Percentiles rank a stretch among this genome's conserved stretches.
These are phyloP conservation scores for Trichoderma citrinoviride DNA, from an alignment of 2,329 filamentous ascomycete genomes.

Conservation along the genomic window DNA sequence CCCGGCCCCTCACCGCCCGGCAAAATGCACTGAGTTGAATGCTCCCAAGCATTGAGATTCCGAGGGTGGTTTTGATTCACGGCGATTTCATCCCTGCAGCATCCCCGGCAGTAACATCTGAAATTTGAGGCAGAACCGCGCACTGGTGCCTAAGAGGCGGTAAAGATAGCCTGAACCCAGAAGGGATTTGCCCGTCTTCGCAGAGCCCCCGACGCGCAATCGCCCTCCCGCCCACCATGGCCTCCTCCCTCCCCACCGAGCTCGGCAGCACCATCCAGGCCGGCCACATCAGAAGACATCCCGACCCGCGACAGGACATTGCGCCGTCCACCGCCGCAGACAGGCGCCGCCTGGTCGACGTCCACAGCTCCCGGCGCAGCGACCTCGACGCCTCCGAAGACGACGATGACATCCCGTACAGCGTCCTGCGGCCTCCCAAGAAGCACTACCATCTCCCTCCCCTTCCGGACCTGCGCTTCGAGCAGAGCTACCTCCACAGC, in stretches of 20 bases:
- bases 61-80: not conserved
- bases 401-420: slow-evolving; percentile 61
- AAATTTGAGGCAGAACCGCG: not conserved
- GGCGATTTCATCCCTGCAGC: not conserved
- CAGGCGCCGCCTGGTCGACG: slow-evolving; percentile 13
- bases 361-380: slow-evolving; percentile 24
- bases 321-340: slow-evolving; percentile 45
- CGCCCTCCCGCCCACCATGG: slow-evolving; percentile 39
- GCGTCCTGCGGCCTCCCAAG: slow-evolving; percentile 56
- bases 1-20: slow-evolving; percentile 31
- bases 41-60: not conserved
- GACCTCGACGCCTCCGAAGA: slow-evolving; percentile 36
- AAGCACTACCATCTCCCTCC: slow-evolving; percentile 52
- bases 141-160: not conserved
- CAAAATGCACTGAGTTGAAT: slow-evolving; percentile 25
- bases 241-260: slow-evolving; percentile 59
- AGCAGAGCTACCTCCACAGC: slow-evolving; percentile 95
- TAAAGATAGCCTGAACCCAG: not conserved
- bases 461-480: slow-evolving; percentile 88
- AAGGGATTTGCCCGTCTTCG: not conserved
- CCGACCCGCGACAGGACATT: slow-evolving; percentile 70
- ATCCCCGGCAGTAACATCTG: not conserved
- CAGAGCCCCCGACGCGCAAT: not conserved
- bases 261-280: slow-evolving; percentile 78
- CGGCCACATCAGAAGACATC: slow-evolving; percentile 70